Percentiles rank a stretch among this genome's conserved stretches.
phyloP scores from a whole-genome alignment of 208 protist genomes.

The Endotrypanum monterogeii region DNA sequence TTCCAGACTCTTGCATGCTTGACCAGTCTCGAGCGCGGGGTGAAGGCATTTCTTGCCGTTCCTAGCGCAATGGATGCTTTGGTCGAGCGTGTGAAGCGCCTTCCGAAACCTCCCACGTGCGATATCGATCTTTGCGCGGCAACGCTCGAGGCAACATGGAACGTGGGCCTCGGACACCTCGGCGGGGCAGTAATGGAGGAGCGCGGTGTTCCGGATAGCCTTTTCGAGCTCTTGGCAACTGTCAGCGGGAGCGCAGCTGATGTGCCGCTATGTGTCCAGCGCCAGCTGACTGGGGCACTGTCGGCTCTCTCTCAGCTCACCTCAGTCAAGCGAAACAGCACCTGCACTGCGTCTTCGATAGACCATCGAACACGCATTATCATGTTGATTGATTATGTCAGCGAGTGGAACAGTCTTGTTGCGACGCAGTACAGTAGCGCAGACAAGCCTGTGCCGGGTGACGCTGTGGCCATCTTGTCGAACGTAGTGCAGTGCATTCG shows the following conservation, averaged over 20 bases:
- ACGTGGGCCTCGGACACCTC: slow-evolving; percentile 47
- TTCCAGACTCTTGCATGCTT: slow-evolving; percentile 27
- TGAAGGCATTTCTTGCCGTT: slow-evolving; percentile 14
- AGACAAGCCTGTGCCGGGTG: slow-evolving; percentile 31
- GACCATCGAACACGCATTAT: slow-evolving; percentile 27
- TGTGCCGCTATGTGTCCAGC: slow-evolving; percentile 44
- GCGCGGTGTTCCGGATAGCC: slow-evolving; percentile 30
- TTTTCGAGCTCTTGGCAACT: slow-evolving; percentile 50
- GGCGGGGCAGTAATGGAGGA: slow-evolving; percentile 55
- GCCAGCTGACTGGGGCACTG: slow-evolving; percentile 66
- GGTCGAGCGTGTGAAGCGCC: slow-evolving; percentile 6
- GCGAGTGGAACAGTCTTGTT: slow-evolving; percentile 42
- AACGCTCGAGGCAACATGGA: slow-evolving; percentile 54
- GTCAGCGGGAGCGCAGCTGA: slow-evolving; percentile 13
- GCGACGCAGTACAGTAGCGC: slow-evolving; percentile 27
- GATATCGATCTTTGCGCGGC: slow-evolving; percentile 19
- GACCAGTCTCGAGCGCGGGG: slow-evolving; percentile 28
- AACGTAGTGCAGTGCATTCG: slow-evolving; percentile 81
- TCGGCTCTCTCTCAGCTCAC: slow-evolving; percentile 77
- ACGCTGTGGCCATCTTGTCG: slow-evolving; percentile 66
- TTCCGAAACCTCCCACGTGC: not conserved
- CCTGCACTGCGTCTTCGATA: slow-evolving; percentile 12
- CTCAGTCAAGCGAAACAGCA: slow-evolving; percentile 52
- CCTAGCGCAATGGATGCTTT: slow-evolving; percentile 3
- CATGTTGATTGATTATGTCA: slow-evolving; percentile 52